Conservation (phyloP, 2,329 filamentous ascomycete species). For the Xylaria multiplex region DNA sequence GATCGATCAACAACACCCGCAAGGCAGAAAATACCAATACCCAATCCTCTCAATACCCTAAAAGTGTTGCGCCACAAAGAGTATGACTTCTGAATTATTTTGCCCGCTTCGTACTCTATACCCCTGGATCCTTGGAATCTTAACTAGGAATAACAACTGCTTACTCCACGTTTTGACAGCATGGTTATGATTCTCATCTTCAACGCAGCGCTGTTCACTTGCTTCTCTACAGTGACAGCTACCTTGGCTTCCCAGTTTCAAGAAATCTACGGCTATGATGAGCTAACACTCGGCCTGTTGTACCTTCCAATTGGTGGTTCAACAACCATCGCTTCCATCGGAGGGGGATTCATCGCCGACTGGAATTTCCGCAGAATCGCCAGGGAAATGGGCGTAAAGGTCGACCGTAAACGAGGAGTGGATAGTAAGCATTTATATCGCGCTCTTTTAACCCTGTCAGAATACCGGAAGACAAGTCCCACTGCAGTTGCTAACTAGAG, state of each 20-base stretch:
- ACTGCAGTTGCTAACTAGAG: slow-evolving; percentile 13
- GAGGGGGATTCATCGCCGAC: slow-evolving; percentile 68
- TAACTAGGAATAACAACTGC: not conserved
- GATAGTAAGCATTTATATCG: slow-evolving; percentile 47
- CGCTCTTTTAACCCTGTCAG: not conserved
- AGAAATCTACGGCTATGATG: slow-evolving; percentile 61
- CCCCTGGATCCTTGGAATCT: not conserved
- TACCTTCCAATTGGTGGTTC: slow-evolving; percentile 65
- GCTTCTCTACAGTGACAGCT: slow-evolving; percentile 64
- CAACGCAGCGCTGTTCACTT: slow-evolving; percentile 64
- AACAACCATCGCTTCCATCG: slow-evolving; percentile 59
- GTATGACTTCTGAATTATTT: slow-evolving; percentile 14
- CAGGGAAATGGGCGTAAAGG: slow-evolving; percentile 66
- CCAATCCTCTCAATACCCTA: slow-evolving; percentile 67
- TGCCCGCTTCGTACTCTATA: not conserved
- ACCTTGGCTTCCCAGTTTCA: slow-evolving; percentile 64
- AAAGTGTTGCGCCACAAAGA: slow-evolving; percentile 62
- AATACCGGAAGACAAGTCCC: not conserved
- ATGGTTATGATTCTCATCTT: slow-evolving; percentile 64
- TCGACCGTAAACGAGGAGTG: slow-evolving; percentile 67
- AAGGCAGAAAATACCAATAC: slow-evolving; percentile 59
- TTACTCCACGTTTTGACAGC: slow-evolving; percentile 52
- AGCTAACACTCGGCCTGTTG: slow-evolving; percentile 63
- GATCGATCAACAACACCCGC: slow-evolving; percentile 50
- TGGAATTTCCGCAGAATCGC: slow-evolving; percentile 79